Percentiles rank a stretch among this genome's conserved stretches.
Evolutionary conservation across 805 yeast genomes (phyloP).

Genomic region (Isabelozyma heimii): DNA sequence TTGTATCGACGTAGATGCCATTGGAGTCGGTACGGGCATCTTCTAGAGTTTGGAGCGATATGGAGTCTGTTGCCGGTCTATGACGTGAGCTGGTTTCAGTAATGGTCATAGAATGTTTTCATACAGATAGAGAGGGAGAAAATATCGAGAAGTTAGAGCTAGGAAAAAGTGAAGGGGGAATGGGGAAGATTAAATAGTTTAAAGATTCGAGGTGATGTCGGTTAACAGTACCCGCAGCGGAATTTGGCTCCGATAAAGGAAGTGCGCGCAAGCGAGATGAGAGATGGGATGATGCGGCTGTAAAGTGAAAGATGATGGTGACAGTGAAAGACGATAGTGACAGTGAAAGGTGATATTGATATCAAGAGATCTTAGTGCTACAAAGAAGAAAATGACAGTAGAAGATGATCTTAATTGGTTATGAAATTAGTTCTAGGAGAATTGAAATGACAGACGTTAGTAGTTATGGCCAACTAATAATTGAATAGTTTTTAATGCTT

Average conservation of each 20-base stretch:
- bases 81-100: not conserved
- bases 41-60: not conserved
- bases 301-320: no score
- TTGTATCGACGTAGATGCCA: not conserved
- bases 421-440: not conserved
- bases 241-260: not conserved
- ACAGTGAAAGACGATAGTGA: no score
- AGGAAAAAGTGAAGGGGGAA: no score
- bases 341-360: no score
- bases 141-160: no score
- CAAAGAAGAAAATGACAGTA: no score
- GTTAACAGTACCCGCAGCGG: not conserved
- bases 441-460: slow-evolving; percentile 14
- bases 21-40: not conserved
- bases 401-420: not conserved
- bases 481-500: slow-evolving; percentile 95
- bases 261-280: not conserved
- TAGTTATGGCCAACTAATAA: slow-evolving; percentile 83
- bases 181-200: not conserved
- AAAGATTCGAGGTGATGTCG: not conserved
- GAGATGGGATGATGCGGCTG: no score
- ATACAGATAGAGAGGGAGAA: no score
- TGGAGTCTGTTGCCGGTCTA: not conserved
- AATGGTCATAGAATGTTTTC: not conserved
- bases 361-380: no score